Evolutionary conservation across 2,329 filamentous ascomycete species (phyloP).

Genomic region (Fusarium nanum): DNA sequence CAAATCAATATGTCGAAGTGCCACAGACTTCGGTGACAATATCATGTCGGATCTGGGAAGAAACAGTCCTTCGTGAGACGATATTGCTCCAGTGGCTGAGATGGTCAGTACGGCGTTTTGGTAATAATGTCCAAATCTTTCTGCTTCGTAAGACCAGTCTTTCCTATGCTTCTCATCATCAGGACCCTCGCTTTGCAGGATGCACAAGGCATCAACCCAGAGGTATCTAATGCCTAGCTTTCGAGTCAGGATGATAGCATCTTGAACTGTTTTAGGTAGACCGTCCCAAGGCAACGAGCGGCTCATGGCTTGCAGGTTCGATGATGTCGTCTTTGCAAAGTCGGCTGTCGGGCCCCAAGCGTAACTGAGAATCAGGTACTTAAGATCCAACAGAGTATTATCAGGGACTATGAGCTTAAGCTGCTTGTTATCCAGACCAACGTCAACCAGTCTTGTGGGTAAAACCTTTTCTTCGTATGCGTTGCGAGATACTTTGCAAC

Average conservation of each 20-base stretch:
- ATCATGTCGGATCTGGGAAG: accelerated
- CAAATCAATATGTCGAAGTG: accelerated
- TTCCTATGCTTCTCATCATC: background rate
- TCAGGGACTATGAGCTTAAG: background rate
- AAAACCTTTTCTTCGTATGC: accelerated
- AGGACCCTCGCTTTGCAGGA: background rate
- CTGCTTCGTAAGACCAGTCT: slow-evolving; percentile 1
- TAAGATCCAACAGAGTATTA: accelerated
- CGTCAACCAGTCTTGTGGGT: background rate
- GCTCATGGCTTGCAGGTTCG: background rate
- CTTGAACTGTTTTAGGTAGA: background rate
- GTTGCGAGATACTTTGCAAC: accelerated
- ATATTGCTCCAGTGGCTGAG: background rate
- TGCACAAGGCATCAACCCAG: slow-evolving; percentile 2
- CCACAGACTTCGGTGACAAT: background rate
- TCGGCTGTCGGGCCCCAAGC: background rate
- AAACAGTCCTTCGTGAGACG: background rate
- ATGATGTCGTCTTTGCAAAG: background rate
- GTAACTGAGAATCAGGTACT: slow-evolving; percentile 10
- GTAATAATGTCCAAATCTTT: slow-evolving; percentile 7
- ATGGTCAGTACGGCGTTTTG: background rate
- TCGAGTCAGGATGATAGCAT: background rate
- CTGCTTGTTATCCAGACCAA: accelerated
- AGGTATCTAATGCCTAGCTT: background rate
- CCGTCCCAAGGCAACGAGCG: background rate